A percentile compares a stretch with the other conserved stretches of the same genome.
These are phyloP conservation scores for Solanum corneliomulleri DNA, from an alignment of 257 asterid species.

Conservation along the genomic window DNA sequence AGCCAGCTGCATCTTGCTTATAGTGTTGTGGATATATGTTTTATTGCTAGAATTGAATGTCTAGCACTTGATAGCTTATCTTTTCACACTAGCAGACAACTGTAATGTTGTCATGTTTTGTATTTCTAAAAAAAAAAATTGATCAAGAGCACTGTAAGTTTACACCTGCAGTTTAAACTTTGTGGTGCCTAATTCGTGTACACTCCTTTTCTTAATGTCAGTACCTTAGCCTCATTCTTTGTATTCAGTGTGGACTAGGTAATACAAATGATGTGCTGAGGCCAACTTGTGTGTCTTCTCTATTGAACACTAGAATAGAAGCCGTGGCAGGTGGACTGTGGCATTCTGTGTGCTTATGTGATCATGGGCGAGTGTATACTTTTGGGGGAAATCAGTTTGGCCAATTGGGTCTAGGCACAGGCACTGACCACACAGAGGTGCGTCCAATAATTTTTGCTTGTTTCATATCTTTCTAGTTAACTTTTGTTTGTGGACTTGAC, in stretches of 20 bases:
- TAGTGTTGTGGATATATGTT: neutral
- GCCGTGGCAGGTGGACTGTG: constrained; percentile 69
- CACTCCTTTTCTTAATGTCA: neutral
- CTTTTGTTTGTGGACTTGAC: neutral
- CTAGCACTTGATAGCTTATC: neutral
- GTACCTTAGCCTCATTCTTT: neutral
- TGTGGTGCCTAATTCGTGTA: neutral
- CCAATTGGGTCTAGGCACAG: constrained; percentile 62
- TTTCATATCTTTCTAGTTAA: neutral
- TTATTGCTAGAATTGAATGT: neutral
- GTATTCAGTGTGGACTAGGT: constrained; percentile 72
- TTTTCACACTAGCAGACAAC: neutral
- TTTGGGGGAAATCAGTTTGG: constrained; percentile 87
- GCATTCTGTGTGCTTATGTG: constrained; percentile 54
- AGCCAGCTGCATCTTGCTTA: neutral
- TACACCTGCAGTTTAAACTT: neutral
- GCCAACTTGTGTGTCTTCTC: constrained; percentile 50
- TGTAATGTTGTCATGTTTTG: neutral
- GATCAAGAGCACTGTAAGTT: neutral
- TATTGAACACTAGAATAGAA: constrained; percentile 29
- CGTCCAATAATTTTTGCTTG: neutral
- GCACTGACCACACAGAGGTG: constrained; percentile 57
- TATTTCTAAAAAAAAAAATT: no score
- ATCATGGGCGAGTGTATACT: constrained; percentile 41
- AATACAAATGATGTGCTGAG: constrained; percentile 44